phyloP scores from a whole-genome alignment of 768 basidiomycete genomes.

The Trametes villosa region DNA sequence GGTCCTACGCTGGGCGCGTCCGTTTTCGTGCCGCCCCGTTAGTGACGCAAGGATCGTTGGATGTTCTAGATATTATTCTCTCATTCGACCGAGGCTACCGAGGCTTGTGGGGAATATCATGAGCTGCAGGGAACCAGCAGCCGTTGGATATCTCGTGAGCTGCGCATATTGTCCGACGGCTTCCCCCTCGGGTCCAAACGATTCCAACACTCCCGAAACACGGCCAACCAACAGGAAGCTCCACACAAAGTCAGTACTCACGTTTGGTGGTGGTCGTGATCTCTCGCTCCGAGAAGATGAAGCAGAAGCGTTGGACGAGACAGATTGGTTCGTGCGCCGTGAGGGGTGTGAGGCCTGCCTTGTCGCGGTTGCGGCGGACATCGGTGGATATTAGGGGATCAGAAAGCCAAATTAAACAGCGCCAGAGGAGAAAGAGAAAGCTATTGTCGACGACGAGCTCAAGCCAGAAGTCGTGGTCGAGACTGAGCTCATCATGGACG shows the following conservation, averaged over 20 bases:
- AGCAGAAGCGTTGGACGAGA: constrained; percentile 23
- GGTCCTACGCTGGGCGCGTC: no score
- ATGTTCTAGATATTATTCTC: no score
- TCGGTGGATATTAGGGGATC: background rate
- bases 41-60: no score
- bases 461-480: background rate
- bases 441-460: background rate
- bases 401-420: background rate
- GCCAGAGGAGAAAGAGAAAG: background rate
- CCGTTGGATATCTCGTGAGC: no score
- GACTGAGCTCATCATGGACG: no score
- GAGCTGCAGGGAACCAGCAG: no score
- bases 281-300: constrained; percentile 22
- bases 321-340: constrained; percentile 25
- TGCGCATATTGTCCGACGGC: no score
- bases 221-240: background rate
- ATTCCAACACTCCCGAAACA: background rate
- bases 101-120: no score
- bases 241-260: background rate
- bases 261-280: constrained; percentile 17
- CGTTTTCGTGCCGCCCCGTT: no score
- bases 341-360: constrained; percentile 21
- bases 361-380: constrained; percentile 4
- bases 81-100: no score
- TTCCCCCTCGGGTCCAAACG: background rate